Conservation (phyloP, 352 stramenopile species). For the Phytophthora syringae region DNA sequence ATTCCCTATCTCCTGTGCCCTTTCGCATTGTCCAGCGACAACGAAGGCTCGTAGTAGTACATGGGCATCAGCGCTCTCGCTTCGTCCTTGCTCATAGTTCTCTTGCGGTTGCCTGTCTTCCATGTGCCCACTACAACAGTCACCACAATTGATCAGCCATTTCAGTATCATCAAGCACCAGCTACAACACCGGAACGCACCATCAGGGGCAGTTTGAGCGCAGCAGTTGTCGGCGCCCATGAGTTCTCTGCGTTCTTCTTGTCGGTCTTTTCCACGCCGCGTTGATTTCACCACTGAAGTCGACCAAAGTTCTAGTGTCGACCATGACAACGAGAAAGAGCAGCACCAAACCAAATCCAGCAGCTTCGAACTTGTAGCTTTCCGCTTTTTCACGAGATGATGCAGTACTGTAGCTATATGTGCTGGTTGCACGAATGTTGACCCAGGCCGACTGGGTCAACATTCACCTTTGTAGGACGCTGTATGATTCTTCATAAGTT, state of each 20-base stretch:
- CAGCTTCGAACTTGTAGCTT: conserved; percentile 4
- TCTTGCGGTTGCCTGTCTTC: conserved; percentile 26
- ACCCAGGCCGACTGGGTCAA: too few species aligned
- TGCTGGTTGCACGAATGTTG: too few species aligned
- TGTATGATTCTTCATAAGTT: too few species aligned
- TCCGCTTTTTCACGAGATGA: conserved; percentile 38
- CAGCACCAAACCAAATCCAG: conserved; percentile 12
- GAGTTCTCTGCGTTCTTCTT: conserved; percentile 8
- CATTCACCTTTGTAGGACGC: too few species aligned
- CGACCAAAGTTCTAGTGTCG: neutral
- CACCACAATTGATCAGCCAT: neutral
- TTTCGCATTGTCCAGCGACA: conserved; percentile 41
- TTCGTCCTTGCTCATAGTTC: conserved; percentile 32
- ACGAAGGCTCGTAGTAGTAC: conserved; percentile 47
- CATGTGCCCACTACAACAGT: conserved; percentile 28
- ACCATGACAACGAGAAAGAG: conserved; percentile 36
- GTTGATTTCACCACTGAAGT: conserved; percentile 27
- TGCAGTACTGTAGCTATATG: too few species aligned
- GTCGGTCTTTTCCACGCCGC: conserved; percentile 17
- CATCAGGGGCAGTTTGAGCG: conserved; percentile 37
- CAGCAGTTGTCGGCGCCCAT: conserved; percentile 50
- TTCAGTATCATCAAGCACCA: neutral
- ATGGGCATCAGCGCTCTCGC: conserved; percentile 41
- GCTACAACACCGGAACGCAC: conserved; percentile 27
- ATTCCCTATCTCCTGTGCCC: too few species aligned